A percentile compares a stretch with the other conserved stretches of the same genome.
phyloP scores from a whole-genome alignment of 768 basidiomycete species.

The Leccinum sublutescens region DNA sequence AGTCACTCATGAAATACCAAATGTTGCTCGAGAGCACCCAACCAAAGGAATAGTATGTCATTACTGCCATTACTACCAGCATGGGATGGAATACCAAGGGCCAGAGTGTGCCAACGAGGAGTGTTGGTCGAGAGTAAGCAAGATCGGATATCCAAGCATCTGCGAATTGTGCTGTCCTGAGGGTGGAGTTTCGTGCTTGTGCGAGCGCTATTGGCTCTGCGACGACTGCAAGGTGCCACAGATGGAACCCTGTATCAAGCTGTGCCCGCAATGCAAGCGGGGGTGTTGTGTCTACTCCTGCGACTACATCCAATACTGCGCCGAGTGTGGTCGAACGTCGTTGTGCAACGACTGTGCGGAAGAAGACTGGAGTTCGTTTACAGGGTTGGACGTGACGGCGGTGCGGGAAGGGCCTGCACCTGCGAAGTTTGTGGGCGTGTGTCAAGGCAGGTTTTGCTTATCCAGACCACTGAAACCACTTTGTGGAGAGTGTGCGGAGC shows the following conservation, averaged over 20 bases:
- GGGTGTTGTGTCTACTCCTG: neutral
- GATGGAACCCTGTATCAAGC: neutral
- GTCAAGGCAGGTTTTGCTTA: neutral
- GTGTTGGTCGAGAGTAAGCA: conserved; percentile 8
- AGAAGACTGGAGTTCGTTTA: neutral
- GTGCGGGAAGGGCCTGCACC: neutral
- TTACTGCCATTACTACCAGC: neutral
- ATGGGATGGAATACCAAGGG: neutral
- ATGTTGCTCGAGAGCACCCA: neutral
- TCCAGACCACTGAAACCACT: neutral
- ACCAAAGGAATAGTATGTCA: neutral
- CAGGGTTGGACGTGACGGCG: neutral
- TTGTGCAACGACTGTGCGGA: conserved; percentile 3
- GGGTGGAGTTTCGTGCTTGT: conserved; percentile 22
- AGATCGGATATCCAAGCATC: neutral
- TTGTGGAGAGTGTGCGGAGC: neutral
- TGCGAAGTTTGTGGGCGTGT: neutral
- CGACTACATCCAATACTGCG: conserved; percentile 26
- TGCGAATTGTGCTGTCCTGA: conserved; percentile 2
- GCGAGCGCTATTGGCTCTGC: conserved; percentile 22
- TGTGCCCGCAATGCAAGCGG: conserved; percentile 16
- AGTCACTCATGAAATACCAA: neutral
- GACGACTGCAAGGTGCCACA: conserved; percentile 21
- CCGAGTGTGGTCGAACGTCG: conserved; percentile 20
- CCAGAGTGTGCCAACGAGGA: neutral